A percentile compares a stretch with the other conserved stretches of the same genome.
phyloP scores from a whole-genome alignment of 345 rosid species.

The Camelina sativa region DNA sequence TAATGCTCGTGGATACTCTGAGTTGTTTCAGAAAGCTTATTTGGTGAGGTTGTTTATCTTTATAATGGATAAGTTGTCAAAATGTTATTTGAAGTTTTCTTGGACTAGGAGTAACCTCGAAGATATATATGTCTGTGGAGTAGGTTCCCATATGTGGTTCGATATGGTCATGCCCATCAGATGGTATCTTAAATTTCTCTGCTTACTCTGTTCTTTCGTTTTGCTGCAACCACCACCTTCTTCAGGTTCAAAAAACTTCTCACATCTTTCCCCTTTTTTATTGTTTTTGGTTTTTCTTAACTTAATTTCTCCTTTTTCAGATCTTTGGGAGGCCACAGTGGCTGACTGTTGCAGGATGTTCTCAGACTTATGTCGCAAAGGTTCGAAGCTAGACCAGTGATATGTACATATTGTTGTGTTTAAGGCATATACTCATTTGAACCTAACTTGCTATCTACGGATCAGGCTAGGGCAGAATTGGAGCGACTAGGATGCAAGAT shows the following conservation, averaged over 20 bases:
- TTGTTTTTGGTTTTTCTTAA: not conserved
- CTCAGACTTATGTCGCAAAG: constrained; percentile 73
- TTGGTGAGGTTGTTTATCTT: constrained; percentile 55
- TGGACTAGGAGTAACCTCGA: constrained; percentile 8
- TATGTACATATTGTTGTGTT: not conserved
- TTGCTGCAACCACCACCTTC: constrained; percentile 83
- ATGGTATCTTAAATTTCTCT: constrained; percentile 76
- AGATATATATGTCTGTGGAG: constrained; percentile 2
- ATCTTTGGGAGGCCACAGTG: constrained; percentile 89
- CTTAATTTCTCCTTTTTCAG: constrained; percentile 46
- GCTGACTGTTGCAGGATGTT: constrained; percentile 76
- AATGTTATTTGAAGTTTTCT: not conserved
- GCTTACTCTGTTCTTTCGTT: constrained; percentile 87
- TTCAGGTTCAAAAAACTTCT: constrained; percentile 60
- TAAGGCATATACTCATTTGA: not conserved
- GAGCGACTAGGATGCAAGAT: constrained; percentile 71
- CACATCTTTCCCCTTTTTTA: not conserved
- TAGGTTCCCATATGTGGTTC: constrained; percentile 92
- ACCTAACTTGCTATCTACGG: not conserved
- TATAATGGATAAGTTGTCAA: not conserved
- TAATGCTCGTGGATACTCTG: constrained; percentile 68
- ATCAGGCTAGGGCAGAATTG: constrained; percentile 68
- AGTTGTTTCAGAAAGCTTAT: constrained; percentile 82
- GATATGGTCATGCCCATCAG: constrained; percentile 85
- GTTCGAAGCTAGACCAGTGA: constrained; percentile 40